phyloP scores from a whole-genome alignment of 1,284 basidiomycete species.

The Apiotrichum mycotoxinovorans region DNA sequence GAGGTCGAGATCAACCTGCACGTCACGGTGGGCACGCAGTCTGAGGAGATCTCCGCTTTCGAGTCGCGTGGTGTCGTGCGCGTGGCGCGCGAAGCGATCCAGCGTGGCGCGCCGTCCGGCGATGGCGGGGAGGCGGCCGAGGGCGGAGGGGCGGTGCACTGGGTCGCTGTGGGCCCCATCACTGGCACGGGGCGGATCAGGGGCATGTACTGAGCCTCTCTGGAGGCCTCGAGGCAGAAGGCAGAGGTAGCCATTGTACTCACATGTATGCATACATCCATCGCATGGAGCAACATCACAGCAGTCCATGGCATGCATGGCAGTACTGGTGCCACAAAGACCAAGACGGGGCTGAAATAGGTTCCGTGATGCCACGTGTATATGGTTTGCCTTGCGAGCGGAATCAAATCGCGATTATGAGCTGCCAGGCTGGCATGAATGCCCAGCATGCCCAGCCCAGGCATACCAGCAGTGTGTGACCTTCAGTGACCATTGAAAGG shows the following conservation, averaged over 20 bases:
- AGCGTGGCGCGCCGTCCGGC: constrained; percentile 20
- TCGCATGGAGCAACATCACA: neutral
- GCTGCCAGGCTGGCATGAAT: no score
- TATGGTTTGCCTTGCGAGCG: no score
- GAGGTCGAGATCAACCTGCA: constrained; percentile 62
- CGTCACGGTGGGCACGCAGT: constrained; percentile 78
- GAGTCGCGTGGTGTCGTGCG: constrained; percentile 54
- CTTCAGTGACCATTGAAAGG: no score
- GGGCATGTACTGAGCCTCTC: constrained; percentile 30
- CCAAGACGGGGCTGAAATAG: no score
- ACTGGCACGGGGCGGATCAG: constrained; percentile 29
- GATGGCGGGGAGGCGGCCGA: constrained; percentile 29
- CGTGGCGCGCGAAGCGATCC: constrained; percentile 29
- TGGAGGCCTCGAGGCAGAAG: no score
- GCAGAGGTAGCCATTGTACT: neutral
- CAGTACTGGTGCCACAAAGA: no score
- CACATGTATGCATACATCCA: neutral
- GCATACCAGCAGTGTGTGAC: no score
- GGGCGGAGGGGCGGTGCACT: constrained; percentile 34
- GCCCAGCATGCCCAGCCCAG: no score
- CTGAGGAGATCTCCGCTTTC: constrained; percentile 59
- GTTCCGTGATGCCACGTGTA: no score
- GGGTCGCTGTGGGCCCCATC: constrained; percentile 26
- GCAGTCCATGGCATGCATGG: neutral
- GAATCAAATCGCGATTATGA: no score